Evolutionary conservation across 2,329 filamentous ascomycete genomes (phyloP).

Genomic region (Alternaria sp.): DNA sequence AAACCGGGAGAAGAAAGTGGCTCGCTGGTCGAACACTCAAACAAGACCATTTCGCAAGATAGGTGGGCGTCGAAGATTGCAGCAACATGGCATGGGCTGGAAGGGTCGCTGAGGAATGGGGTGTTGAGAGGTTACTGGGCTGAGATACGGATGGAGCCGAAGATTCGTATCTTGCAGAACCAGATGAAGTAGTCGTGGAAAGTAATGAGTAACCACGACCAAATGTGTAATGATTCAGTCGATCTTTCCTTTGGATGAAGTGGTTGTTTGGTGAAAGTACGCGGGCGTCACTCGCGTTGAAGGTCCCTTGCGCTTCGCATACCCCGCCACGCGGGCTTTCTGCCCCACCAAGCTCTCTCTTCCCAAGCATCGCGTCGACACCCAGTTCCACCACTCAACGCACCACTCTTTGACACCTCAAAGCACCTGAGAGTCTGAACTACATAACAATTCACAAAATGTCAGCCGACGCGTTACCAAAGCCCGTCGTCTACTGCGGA

Average conservation of each 20-base stretch:
- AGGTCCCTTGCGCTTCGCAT: slow-evolving; percentile 9
- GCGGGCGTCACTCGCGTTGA: background rate
- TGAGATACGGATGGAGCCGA: slow-evolving; percentile 60
- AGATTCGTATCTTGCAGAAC: slow-evolving; percentile 58
- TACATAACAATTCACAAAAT: slow-evolving; percentile 12
- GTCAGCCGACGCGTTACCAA: slow-evolving; percentile 52
- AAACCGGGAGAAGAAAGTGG: slow-evolving; percentile 50
- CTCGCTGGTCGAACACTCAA: slow-evolving; percentile 17
- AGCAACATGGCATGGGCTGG: slow-evolving; percentile 36
- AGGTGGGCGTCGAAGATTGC: slow-evolving; percentile 28
- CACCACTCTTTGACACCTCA: background rate
- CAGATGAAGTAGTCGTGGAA: slow-evolving; percentile 16
- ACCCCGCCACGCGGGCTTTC: slow-evolving; percentile 17
- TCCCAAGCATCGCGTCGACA: slow-evolving; percentile 15
- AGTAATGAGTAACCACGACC: no score
- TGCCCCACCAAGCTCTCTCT: slow-evolving; percentile 20
- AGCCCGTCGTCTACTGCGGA: slow-evolving; percentile 67
- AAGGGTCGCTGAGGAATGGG: slow-evolving; percentile 42
- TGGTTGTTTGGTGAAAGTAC: background rate
- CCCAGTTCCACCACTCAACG: slow-evolving; percentile 4
- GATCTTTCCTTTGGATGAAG: background rate
- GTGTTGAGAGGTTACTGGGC: slow-evolving; percentile 62
- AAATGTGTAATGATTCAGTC: background rate
- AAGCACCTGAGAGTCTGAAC: background rate
- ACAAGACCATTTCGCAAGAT: slow-evolving; percentile 17